Evolutionary conservation across 371 early-diverging fungal species (phyloP), one percentile per base, ranked within the genome.

Genomic region (Mucor saturninus): DNA sequence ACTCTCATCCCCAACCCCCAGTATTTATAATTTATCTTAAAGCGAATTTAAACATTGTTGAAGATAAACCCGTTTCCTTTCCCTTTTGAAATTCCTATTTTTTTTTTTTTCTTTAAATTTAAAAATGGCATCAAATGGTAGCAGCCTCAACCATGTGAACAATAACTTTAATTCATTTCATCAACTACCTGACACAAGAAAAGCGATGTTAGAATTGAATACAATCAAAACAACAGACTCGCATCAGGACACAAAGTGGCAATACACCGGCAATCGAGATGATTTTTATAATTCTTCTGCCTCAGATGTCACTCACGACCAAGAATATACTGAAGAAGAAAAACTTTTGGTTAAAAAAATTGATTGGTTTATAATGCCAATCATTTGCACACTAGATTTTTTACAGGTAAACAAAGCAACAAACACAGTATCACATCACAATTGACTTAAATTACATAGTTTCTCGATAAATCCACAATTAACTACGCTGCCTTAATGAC

Each of bases 371-470:
- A 29, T 79, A 21, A 53, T 79, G 53, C 79, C 79, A 3, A 59
- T 72, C 39, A 65, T 72, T 53, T 79, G 79, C 59, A 59, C 56
- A 43, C 70, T 79, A 29, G 71, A 72, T 55, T 71, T 79, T 35
- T 59, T 79, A 56, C 78, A 77, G 66, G 78, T 74, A 71, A 62
- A 56, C 43, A 42, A 35, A 35, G 8, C 8, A 10, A 42, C 4
- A 5, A 10, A 4, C 10, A 5, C 43, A 3, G 3, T 42, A 50
- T 28, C 51, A 42, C 43, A 42, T 42, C 43, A 14, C 6, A 40
- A 30, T 13, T 21, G 15, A 39, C 29, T n/a, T 8, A 3, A 35
- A 4, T 10, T 54, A 2, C 40, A 46, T 40, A 69, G 62, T 69
- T 64, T 50, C 32, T 69, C 11, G 69, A 69, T 53, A 69, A 69